Percentiles rank a stretch among this genome's conserved stretches.
Conservation (phyloP, 169 alveolate genomes). For the Cyclospora cayetanensis region DNA sequence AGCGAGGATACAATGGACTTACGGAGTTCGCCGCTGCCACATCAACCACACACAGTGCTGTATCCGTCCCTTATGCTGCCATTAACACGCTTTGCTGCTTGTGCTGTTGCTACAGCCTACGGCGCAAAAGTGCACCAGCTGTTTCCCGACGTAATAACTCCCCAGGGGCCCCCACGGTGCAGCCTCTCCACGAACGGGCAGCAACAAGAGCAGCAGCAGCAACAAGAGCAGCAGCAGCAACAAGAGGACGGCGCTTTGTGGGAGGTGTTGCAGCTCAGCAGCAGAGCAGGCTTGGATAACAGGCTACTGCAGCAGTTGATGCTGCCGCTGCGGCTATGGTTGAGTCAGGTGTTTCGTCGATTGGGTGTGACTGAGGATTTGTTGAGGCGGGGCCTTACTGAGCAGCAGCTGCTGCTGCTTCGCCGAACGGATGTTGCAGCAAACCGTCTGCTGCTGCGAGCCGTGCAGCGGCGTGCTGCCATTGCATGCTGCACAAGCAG, state of each 20-base stretch:
- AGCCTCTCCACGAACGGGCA: background rate
- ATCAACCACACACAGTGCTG: background rate
- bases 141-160: background rate
- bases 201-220: slow-evolving; percentile 4
- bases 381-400: background rate
- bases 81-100: background rate
- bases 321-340: slow-evolving; percentile 18
- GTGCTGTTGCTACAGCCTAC: background rate
- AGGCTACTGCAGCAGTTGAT: background rate
- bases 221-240: background rate
- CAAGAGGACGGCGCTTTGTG: background rate
- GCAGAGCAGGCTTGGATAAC: background rate
- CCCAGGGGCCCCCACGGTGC: background rate
- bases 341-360: background rate
- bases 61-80: background rate
- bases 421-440: background rate
- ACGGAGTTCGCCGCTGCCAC: no score
- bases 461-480: background rate
- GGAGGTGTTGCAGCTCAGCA: background rate
- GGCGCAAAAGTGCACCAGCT: background rate
- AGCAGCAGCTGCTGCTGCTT: slow-evolving; percentile 51
- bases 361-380: background rate
- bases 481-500: slow-evolving; percentile 7
- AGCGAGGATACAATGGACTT: no score
- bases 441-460: slow-evolving; percentile 7